These are phyloP conservation scores for Oxytropis ochrocephala DNA, from an alignment of 306 rosid genomes.

Conservation along the genomic window DNA sequence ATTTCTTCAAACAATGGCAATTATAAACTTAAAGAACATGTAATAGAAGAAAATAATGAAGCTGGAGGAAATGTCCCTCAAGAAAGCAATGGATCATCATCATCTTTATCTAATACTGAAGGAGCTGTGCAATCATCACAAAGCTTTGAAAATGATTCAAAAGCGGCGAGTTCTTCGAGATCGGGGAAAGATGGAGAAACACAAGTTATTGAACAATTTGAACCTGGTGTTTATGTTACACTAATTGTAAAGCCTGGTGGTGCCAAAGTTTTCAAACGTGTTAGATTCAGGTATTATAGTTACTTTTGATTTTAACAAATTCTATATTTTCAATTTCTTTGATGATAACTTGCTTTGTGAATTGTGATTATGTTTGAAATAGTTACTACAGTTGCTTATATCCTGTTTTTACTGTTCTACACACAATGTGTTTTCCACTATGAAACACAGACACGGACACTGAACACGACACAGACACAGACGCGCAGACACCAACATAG, in stretches of 20 bases:
- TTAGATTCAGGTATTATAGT: slow-evolving; percentile 78
- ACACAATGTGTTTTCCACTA: too few species aligned
- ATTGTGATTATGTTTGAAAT: background rate
- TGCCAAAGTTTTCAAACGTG: slow-evolving; percentile 47
- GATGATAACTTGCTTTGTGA: background rate
- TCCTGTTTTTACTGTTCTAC: too few species aligned
- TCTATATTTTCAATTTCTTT: slow-evolving; percentile 1
- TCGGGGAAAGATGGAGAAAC: slow-evolving; percentile 30
- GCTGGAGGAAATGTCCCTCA: slow-evolving; percentile 26
- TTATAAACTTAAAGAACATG: slow-evolving; percentile 14
- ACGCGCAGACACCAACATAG: too few species aligned
- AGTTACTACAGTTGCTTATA: background rate
- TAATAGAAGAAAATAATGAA: slow-evolving; percentile 20
- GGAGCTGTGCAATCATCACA: slow-evolving; percentile 15
- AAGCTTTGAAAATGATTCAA: slow-evolving; percentile 37
- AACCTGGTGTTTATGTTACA: slow-evolving; percentile 81
- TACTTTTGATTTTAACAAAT: background rate
- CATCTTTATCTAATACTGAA: slow-evolving; percentile 29
- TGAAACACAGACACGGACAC: too few species aligned
- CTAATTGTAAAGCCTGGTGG: slow-evolving; percentile 42
- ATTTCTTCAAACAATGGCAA: slow-evolving; percentile 14
- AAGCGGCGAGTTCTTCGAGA: slow-evolving; percentile 29
- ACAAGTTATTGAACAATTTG: slow-evolving; percentile 74
- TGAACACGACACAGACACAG: too few species aligned
- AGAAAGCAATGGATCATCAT: slow-evolving; percentile 19